phyloP scores from a whole-genome alignment of 2,329 filamentous ascomycete species.

The Phaeosphaeriaceae sp. region DNA sequence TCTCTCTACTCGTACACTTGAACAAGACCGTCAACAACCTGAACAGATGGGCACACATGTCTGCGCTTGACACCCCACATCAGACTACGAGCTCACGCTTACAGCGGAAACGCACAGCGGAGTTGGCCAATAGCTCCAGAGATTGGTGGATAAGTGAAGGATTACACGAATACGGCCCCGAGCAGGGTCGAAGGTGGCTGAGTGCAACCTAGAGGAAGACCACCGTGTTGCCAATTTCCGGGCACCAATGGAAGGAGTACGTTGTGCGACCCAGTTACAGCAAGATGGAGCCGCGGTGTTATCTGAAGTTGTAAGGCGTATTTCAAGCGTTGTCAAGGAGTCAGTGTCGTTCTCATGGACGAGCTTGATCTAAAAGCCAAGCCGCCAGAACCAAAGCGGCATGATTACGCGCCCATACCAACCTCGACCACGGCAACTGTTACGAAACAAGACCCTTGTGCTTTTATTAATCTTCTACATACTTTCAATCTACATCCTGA shows the following conservation, averaged over 20 bases:
- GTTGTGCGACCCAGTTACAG: background rate
- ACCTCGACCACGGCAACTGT: background rate
- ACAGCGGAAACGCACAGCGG: background rate
- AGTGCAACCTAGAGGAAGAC: background rate
- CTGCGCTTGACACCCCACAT: background rate
- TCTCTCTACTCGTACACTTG: background rate
- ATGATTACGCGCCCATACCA: slow-evolving; percentile 4
- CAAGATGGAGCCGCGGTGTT: background rate
- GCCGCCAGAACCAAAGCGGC: slow-evolving; percentile 4
- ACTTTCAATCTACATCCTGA: slow-evolving; percentile 45
- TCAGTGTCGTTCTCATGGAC: background rate
- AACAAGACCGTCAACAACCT: background rate
- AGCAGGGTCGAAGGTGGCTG: slow-evolving; percentile 5
- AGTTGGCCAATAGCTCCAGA: background rate
- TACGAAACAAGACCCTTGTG: background rate
- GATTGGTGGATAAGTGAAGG: background rate
- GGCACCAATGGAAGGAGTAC: background rate
- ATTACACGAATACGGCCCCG: background rate
- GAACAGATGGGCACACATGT: background rate
- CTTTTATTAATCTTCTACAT: slow-evolving; percentile 2
- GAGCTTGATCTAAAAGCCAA: slow-evolving; percentile 1
- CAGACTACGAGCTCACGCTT: background rate
- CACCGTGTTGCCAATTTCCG: background rate
- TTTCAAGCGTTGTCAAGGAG: background rate
- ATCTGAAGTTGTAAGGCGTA: background rate